Percentiles rank a stretch among this genome's conserved stretches.
phyloP scores from a whole-genome alignment of 2,329 filamentous ascomycete species.

The Cryphonectria parasitica region DNA sequence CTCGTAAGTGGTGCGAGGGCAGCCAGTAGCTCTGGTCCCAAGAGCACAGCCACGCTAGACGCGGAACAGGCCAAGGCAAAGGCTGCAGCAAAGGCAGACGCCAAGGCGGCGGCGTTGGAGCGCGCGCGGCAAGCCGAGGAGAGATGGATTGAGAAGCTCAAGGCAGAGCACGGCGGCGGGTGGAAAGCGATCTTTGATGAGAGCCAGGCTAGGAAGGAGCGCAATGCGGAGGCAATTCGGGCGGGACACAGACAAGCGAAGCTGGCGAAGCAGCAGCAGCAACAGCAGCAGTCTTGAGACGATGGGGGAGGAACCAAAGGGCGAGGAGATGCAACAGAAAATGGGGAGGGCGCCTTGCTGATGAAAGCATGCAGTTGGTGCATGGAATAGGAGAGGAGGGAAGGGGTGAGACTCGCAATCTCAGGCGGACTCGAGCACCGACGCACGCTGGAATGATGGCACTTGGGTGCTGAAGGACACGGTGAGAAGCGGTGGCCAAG shows the following conservation, averaged over 20 bases:
- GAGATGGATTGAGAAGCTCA: constrained; percentile 4
- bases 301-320: neutral
- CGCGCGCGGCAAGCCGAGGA: constrained; percentile 1
- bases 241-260: constrained; percentile 2
- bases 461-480: neutral
- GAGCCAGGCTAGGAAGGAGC: neutral
- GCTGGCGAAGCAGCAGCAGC: neutral
- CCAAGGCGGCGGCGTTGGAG: neutral
- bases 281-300: neutral
- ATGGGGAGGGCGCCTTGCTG: neutral
- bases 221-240: constrained; percentile 1
- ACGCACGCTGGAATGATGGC: neutral
- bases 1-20: neutral
- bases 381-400: neutral
- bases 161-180: constrained; percentile 3
- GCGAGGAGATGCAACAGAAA: neutral
- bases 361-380: neutral
- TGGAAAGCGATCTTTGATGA: neutral
- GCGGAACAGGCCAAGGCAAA: neutral
- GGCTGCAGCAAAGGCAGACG: neutral
- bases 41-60: neutral
- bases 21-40: neutral
- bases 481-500: neutral
- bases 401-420: neutral
- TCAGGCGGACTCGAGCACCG: neutral